Base-by-base conservation (phyloP, 371 early-diverging fungal species). In the Dichotomocladium elegans region DNA sequence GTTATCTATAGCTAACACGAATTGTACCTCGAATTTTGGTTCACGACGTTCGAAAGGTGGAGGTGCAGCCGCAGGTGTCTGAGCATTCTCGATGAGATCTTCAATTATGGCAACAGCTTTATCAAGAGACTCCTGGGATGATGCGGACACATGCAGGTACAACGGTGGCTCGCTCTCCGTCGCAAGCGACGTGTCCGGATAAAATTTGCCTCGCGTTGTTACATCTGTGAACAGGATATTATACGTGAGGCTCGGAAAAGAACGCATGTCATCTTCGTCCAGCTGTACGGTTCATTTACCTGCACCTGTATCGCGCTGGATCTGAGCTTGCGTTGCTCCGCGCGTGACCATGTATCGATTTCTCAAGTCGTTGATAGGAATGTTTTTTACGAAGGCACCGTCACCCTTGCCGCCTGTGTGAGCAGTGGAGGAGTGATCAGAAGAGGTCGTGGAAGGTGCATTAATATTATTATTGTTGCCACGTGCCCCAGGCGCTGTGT, bases 121-220 rank as follows among this genome's bases (percentile, higher is more conserved):
- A 48, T 93, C 89, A 29, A 94, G 64, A 1, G 76, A 55, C 47
- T 87, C 88, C 54, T 88, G 72, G 10, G 76, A 77, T 2, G 74
- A 27, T 1, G 92, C 92, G 37, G 83, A 74, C 14, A 93, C 61
- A 53, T 91, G 89, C 6, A 93, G 77, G 55, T 85, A 87, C 30
- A 94, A 73, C 3, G 91, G 89, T 19, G 94, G 93, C 26, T 89
- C 89, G 12, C 67, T 77, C 4, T 80, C 83, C 8, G 89, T 89
- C 7, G 91, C 90, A 15, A 84, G 49, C 27, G 57, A 72, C 26
- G 80, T 72, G 58, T 93, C 86, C 11, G 87, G 79, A 64, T 91
- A 92, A 61, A 87, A 90, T 44, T 87, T 86, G 52, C 93, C 94
- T 35, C 90, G 78, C 4, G 91, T 90, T 1, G 89, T 86, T n/a